Evolutionary conservation across 2,329 filamentous ascomycete genomes (phyloP).

Genomic region (Penicillium occitanis): DNA sequence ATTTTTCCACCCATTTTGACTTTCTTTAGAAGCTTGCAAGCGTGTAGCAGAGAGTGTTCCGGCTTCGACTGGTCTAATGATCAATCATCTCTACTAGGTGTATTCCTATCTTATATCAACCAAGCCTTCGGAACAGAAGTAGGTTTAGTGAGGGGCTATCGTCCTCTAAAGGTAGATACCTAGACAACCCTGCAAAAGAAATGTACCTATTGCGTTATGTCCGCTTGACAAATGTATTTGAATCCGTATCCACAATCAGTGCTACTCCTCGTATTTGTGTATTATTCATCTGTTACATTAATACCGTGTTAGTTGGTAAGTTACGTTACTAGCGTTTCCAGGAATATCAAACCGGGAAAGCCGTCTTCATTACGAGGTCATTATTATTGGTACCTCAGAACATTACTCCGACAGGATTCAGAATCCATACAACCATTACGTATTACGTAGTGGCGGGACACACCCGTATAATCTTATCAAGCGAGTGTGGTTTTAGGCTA

Average conservation of each 20-base stretch:
- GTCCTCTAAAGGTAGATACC: neutral
- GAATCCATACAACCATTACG: neutral
- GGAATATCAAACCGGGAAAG: neutral
- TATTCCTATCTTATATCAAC: neutral
- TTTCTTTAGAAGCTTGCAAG: neutral
- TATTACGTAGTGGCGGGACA: neutral
- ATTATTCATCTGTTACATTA: neutral
- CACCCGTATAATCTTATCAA: neutral
- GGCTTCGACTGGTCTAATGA: neutral
- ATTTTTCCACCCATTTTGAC: conserved; percentile 1
- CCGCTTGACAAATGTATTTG: neutral
- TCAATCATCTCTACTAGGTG: neutral
- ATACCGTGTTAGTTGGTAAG: neutral
- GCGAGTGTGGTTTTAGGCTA: neutral
- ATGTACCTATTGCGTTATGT: neutral
- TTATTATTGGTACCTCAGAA: neutral
- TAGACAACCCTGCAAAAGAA: neutral
- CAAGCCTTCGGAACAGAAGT: neutral
- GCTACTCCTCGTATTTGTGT: neutral
- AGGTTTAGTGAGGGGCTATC: neutral
- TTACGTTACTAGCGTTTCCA: neutral
- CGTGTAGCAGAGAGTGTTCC: neutral
- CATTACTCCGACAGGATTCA: neutral
- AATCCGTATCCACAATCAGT: neutral
- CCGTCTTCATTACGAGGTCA: neutral